Evolutionary conservation across 306 rosid species (phyloP).

Genomic region (Amphicarpaea edgeworthii): DNA sequence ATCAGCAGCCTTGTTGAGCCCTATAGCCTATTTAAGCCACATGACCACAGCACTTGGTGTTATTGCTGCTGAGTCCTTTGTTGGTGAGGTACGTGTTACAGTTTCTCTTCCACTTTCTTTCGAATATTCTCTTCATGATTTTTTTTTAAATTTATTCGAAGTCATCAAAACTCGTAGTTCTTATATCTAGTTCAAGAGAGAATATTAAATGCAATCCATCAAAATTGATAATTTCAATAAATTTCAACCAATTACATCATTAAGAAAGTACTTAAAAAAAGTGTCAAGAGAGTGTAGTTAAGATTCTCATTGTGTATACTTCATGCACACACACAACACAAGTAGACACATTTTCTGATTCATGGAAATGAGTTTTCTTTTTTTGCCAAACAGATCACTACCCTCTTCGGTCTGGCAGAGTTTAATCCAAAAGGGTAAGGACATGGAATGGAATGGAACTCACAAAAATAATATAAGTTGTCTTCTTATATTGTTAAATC

Average conservation of each 20-base stretch:
- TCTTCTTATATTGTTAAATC: neutral
- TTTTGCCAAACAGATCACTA: conserved; percentile 56
- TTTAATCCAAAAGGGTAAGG: conserved; percentile 78
- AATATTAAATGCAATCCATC: no score
- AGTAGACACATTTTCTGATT: neutral
- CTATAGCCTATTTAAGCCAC: conserved; percentile 82
- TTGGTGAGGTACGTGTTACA: conserved; percentile 67
- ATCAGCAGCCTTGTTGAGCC: conserved; percentile 82
- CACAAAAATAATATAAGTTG: neutral
- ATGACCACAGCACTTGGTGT: conserved; percentile 70
- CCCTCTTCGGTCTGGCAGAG: conserved; percentile 68
- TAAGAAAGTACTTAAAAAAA: no score
- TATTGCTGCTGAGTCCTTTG: conserved; percentile 65
- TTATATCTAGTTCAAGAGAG: no score
- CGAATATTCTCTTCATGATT: no score
- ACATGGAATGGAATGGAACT: neutral
- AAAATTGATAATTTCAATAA: no score
- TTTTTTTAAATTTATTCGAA: no score
- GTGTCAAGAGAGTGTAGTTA: no score
- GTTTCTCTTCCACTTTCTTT: no score
- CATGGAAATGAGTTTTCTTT: neutral
- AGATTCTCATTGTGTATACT: no score
- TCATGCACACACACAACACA: neutral
- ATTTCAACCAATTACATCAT: no score
- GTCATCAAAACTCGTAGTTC: no score